Percentiles rank a stretch among this genome's conserved stretches.
phyloP scores from a whole-genome alignment of 23 red algal genomes.

The Pyropia yezoensis region DNA sequence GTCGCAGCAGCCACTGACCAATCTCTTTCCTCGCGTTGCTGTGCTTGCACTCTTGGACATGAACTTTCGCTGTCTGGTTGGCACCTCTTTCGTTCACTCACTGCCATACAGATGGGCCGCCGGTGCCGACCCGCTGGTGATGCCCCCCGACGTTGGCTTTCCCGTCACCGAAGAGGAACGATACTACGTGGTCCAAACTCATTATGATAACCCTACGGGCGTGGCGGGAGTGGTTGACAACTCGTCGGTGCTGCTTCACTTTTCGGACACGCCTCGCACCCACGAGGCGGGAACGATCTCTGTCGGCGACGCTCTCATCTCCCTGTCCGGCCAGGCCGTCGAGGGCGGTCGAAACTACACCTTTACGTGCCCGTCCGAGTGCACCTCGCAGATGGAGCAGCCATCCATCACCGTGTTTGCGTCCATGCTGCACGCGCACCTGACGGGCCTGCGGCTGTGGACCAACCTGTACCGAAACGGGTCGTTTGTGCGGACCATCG shows the following conservation, averaged over 20 bases:
- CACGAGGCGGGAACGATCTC: conserved; percentile 26
- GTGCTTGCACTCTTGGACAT: background rate
- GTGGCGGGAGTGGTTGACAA: conserved; percentile 4
- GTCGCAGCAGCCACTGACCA: background rate
- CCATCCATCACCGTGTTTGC: conserved; percentile 13
- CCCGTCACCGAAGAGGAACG: conserved; percentile 5
- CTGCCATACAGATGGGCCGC: background rate
- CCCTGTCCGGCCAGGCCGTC: conserved; percentile 5
- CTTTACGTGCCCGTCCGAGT: conserved; percentile 40
- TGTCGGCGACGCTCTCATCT: conserved; percentile 21
- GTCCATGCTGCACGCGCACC: conserved; percentile 41
- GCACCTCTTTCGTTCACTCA: background rate
- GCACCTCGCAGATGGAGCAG: conserved; percentile 11
- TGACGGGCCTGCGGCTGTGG: conserved; percentile 35
- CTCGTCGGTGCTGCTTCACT: conserved; percentile 20
- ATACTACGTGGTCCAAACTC: conserved; percentile 37
- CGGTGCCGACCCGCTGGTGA: background rate
- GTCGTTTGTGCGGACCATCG: conserved; percentile 24
- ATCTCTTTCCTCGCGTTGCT: background rate
- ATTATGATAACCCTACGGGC: conserved; percentile 26
- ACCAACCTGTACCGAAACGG: conserved; percentile 37
- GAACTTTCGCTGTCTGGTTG: background rate
- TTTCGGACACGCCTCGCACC: conserved; percentile 26
- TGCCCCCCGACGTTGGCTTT: conserved; percentile 30
- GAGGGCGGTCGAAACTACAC: conserved; percentile 22